Conservation (phyloP, 768 basidiomycete genomes). For the Boletellus ananiceps region DNA sequence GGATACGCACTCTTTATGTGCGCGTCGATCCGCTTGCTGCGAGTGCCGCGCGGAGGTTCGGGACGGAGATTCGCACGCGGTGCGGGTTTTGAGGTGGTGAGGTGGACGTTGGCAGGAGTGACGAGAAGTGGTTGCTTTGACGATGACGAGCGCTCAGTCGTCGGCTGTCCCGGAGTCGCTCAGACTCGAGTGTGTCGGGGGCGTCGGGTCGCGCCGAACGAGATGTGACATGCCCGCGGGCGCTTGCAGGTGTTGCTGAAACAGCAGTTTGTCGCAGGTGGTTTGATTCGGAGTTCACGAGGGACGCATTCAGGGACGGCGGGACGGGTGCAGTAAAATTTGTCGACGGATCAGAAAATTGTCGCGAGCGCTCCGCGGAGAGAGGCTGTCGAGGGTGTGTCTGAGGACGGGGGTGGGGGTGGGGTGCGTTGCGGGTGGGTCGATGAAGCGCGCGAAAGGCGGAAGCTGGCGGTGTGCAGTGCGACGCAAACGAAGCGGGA, state of each 20-base stretch:
- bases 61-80: too few species aligned
- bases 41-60: too few species aligned
- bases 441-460: neutral
- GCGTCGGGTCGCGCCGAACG: too few species aligned
- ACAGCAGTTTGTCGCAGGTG: conserved; percentile 2
- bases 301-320: conserved; percentile 25
- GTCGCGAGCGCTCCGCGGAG: conserved; percentile 21
- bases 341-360: conserved; percentile 9
- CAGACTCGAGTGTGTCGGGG: too few species aligned
- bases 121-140: too few species aligned
- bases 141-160: too few species aligned
- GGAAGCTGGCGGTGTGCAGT: conserved; percentile 8
- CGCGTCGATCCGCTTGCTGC: too few species aligned
- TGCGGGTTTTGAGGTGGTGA: too few species aligned
- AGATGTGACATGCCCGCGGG: too few species aligned
- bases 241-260: conserved; percentile 1
- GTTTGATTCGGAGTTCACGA: conserved; percentile 1
- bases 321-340: conserved; percentile 12
- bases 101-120: too few species aligned
- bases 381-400: neutral
- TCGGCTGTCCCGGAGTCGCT: too few species aligned
- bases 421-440: neutral
- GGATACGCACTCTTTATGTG: too few species aligned
- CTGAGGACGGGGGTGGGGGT: neutral
- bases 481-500: neutral